Percentiles rank a stretch among this genome's conserved stretches.
phyloP scores from a whole-genome alignment of 2,329 filamentous ascomycete genomes.

The Fusarium zealandicum region DNA sequence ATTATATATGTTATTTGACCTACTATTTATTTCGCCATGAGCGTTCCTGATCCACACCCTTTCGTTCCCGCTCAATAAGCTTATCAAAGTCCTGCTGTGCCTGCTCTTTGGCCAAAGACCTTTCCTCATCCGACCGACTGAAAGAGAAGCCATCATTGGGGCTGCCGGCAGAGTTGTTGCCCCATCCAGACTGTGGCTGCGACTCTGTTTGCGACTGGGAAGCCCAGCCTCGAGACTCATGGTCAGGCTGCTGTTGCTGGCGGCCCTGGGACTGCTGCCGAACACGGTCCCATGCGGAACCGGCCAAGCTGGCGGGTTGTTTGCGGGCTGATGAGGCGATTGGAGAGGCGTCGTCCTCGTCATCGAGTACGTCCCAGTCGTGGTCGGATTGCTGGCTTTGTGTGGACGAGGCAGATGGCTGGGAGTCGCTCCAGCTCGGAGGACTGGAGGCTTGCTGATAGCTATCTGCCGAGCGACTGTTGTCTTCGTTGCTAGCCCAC shows the following conservation, averaged over 20 bases:
- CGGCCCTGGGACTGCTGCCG: slow-evolving; percentile 44
- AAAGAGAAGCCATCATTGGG: slow-evolving; percentile 46
- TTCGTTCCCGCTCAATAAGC: slow-evolving; percentile 55
- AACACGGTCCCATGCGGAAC: slow-evolving; percentile 56
- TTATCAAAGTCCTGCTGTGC: slow-evolving; percentile 61
- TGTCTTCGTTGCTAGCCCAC: slow-evolving; percentile 11
- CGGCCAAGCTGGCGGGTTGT: slow-evolving; percentile 21
- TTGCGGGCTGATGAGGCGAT: slow-evolving; percentile 45
- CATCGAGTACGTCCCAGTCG: slow-evolving; percentile 40
- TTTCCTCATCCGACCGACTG: slow-evolving; percentile 48
- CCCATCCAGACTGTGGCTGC: slow-evolving; percentile 35
- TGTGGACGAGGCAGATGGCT: slow-evolving; percentile 2
- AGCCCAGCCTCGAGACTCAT: slow-evolving; percentile 29
- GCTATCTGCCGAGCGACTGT: background rate
- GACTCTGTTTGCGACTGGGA: slow-evolving; percentile 17
- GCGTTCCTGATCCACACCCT: slow-evolving; percentile 40
- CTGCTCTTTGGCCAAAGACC: slow-evolving; percentile 50
- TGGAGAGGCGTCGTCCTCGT: slow-evolving; percentile 55
- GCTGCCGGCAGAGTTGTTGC: slow-evolving; percentile 39
- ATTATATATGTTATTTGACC: background rate
- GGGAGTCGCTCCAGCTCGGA: slow-evolving; percentile 11
- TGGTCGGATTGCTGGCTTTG: slow-evolving; percentile 21
- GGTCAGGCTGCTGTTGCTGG: slow-evolving; percentile 29
- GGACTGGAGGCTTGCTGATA: slow-evolving; percentile 2
- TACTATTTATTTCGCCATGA: slow-evolving; percentile 35